These are phyloP conservation scores for Fusarium floridanum DNA, from an alignment of 2,329 filamentous ascomycete species.

Conservation along the genomic window DNA sequence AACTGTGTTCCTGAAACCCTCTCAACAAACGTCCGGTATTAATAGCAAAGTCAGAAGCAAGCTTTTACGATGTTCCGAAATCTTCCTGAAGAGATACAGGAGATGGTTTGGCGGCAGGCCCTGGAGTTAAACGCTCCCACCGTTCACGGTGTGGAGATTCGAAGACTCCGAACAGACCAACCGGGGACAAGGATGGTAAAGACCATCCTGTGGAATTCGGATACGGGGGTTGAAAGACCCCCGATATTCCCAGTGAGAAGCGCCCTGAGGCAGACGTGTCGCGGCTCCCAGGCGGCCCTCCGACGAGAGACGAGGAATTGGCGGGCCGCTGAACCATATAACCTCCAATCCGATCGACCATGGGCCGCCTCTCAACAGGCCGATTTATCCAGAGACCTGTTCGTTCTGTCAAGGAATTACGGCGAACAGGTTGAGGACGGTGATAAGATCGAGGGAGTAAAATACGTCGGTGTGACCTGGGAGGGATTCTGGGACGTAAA, in stretches of 20 bases:
- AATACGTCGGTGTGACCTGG: neutral
- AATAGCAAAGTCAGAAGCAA: neutral
- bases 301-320: no score
- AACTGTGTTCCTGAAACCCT: neutral
- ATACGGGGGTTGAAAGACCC: neutral
- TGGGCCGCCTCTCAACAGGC: neutral
- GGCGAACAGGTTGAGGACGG: no score
- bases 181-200: neutral
- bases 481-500: neutral
- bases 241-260: neutral
- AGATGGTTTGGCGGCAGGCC: slow-evolving; percentile 1
- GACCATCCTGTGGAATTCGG: neutral
- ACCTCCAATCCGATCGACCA: no score
- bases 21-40: neutral
- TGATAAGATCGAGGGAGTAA: no score
- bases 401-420: neutral
- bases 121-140: neutral
- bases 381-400: neutral
- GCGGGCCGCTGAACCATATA: no score
- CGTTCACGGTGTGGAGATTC: neutral
- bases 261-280: no score
- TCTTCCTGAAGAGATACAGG: slow-evolving; percentile 6
- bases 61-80: neutral
- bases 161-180: neutral
- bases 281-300: no score